Evolutionary conservation across 345 rosid genomes (phyloP), one percentile per base, ranked within the genome.

Genomic region (Psidium guajava): DNA sequence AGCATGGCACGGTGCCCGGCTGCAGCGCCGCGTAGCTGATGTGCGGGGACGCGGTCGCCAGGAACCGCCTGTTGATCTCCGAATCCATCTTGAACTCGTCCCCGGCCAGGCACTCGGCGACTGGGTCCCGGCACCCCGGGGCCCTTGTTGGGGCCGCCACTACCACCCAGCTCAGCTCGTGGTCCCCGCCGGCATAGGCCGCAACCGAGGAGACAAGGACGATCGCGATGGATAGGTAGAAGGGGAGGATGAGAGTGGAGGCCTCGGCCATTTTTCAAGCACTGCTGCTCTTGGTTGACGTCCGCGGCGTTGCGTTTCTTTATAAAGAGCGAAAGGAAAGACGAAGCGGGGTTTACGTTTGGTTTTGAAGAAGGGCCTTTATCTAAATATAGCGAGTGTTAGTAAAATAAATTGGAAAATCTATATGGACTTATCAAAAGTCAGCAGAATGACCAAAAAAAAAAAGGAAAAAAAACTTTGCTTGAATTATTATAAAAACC

Each of bases 11-110:
- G 7, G 94, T 85, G 90, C 92, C 85, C 82, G 94, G 83, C 89
- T 88, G 91, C 91, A 96, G 87, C 2, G 98, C 93, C 3, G 80
- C 92, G 49, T 93, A 96, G 92, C 99, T 95, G 89, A 96, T 93
- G 89, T 93, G 93, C n/a, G 5, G 16, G 10, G 12, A 40, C 1
- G 93, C 59, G 25, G 96, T 93, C 3, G 95, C 95, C 85, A 96
- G 82, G 87, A 95, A 86, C 75, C 98, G 89, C 85, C 98, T 88
- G 84, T 21, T 93, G 87, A 93, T 91, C 90, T 94, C 98, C 0
- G 92, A 87, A 56, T 91, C 96, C 94, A 90, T 89, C 28, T 57
- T 85, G 82, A 93, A 89, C 82, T 93, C 98, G 8, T 87, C 92
- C 52, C 88, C 88, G 3, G 69, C 88, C 86, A 90, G 85, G 91